phyloP scores from a whole-genome alignment of 495 filamentous ascomycete species.

The Aspergillus indologenus region DNA sequence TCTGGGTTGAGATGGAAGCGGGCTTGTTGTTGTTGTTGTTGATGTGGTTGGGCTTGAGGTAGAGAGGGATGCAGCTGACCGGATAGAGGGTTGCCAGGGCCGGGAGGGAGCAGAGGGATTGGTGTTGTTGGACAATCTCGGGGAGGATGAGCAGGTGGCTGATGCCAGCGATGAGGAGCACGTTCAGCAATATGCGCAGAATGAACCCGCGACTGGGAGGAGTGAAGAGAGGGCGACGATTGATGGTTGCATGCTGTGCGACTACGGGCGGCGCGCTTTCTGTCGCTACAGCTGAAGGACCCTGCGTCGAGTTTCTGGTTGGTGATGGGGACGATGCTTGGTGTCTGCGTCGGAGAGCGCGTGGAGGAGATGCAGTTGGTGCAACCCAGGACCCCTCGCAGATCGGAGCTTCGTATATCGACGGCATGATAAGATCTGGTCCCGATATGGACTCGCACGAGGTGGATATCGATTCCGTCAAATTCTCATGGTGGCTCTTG shows the following conservation, averaged over 20 bases:
- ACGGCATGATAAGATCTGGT: slow-evolving; percentile 48
- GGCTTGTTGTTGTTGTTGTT: slow-evolving; percentile 7
- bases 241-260: slow-evolving; percentile 3
- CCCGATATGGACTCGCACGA: slow-evolving; percentile 36
- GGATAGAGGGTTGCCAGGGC: slow-evolving; percentile 30
- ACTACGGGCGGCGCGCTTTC: not conserved
- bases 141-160: slow-evolving; percentile 41
- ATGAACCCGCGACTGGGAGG: slow-evolving; percentile 8
- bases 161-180: slow-evolving; percentile 32
- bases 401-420: slow-evolving; percentile 37
- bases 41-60: slow-evolving; percentile 13
- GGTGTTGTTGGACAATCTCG: slow-evolving; percentile 38
- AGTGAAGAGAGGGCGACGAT: slow-evolving; percentile 1
- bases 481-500: slow-evolving; percentile 15
- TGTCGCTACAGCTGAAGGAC: not conserved
- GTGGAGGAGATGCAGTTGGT: slow-evolving; percentile 25
- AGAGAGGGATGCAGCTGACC: slow-evolving; percentile 30
- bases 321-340: slow-evolving; percentile 18
- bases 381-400: slow-evolving; percentile 42
- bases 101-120: slow-evolving; percentile 30
- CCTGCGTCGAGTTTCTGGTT: slow-evolving; percentile 2
- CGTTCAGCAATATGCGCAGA: slow-evolving; percentile 30
- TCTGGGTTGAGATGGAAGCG: slow-evolving; percentile 11
- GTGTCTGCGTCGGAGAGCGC: slow-evolving; percentile 28
- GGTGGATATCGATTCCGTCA: slow-evolving; percentile 27